Conservation (phyloP, 495 filamentous ascomycete species). For the Cetradonia linearis region DNA sequence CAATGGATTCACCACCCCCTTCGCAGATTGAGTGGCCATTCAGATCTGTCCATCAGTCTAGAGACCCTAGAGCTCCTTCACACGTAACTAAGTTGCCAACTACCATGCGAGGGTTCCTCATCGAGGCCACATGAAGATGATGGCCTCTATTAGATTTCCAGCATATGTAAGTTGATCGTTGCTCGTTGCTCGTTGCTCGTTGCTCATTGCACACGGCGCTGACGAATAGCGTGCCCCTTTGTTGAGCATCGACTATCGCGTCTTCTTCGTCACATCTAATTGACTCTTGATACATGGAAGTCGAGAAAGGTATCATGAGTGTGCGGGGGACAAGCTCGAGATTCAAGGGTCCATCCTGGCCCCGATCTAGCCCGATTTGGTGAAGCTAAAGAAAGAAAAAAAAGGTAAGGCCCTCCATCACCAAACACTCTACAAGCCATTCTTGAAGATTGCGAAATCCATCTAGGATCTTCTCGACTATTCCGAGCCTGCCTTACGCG, state of each 20-base stretch:
- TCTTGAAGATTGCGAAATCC: background rate
- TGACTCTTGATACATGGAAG: too few species aligned
- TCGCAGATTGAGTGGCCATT: too few species aligned
- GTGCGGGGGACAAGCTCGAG: too few species aligned
- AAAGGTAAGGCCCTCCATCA: constrained; percentile 1
- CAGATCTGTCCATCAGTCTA: too few species aligned
- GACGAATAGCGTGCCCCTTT: background rate
- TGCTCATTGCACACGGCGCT: background rate
- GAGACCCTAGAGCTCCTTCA: background rate
- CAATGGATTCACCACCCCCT: too few species aligned
- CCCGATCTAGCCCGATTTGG: background rate
- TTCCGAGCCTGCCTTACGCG: background rate
- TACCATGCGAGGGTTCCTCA: background rate
- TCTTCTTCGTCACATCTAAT: background rate
- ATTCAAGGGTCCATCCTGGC: constrained; percentile 2
- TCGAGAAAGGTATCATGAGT: too few species aligned
- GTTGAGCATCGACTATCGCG: background rate
- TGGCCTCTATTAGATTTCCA: background rate
- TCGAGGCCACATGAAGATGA: background rate
- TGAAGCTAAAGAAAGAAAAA: constrained; percentile 11
- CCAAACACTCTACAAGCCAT: background rate
- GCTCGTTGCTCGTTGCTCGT: background rate
- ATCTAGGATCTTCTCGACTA: background rate
- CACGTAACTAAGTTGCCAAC: background rate
- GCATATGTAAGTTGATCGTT: background rate